phyloP scores from a whole-genome alignment of 177 flowering plant species.

The Vitis hybrid region DNA sequence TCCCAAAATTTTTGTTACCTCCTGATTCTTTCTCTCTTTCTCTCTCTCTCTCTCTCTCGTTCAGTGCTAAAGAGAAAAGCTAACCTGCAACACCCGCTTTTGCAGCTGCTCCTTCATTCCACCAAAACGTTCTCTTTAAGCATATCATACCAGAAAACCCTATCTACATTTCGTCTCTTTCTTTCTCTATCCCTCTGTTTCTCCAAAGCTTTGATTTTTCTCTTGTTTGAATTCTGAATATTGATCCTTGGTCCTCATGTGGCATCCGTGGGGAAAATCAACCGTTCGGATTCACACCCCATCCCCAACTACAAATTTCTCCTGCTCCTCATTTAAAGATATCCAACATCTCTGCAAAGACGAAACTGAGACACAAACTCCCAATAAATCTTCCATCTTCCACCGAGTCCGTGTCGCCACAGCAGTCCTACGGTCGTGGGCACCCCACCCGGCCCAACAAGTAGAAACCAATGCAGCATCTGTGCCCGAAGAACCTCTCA shows the following conservation, averaged over 20 bases:
- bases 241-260: conserved; percentile 25
- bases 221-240: neutral
- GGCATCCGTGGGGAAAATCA: conserved; percentile 32
- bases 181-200: neutral
- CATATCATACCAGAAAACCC: conserved; percentile 1
- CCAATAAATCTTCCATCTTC: conserved; percentile 19
- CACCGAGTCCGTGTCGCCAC: conserved; percentile 27
- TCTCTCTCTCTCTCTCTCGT: conserved; percentile 3
- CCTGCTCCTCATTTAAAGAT: conserved; percentile 39
- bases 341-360: conserved; percentile 29
- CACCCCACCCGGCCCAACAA: conserved; percentile 10
- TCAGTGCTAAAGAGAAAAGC: neutral
- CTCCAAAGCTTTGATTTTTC: neutral
- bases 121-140: conserved; percentile 2
- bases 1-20: neutral
- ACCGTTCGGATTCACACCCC: conserved; percentile 18
- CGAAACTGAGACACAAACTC: conserved; percentile 5
- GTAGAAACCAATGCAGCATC: conserved; percentile 1
- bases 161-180: neutral
- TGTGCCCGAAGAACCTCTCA: neutral
- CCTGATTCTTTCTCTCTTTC: neutral
- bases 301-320: conserved; percentile 16
- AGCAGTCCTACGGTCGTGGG: conserved; percentile 25
- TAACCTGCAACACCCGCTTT: conserved; percentile 13
- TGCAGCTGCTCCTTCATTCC: conserved; percentile 11